A percentile compares a stretch with the other conserved stretches of the same genome.
Evolutionary conservation across 306 rosid genomes (phyloP).

Genomic region (Gynostemma pentaphyllum): DNA sequence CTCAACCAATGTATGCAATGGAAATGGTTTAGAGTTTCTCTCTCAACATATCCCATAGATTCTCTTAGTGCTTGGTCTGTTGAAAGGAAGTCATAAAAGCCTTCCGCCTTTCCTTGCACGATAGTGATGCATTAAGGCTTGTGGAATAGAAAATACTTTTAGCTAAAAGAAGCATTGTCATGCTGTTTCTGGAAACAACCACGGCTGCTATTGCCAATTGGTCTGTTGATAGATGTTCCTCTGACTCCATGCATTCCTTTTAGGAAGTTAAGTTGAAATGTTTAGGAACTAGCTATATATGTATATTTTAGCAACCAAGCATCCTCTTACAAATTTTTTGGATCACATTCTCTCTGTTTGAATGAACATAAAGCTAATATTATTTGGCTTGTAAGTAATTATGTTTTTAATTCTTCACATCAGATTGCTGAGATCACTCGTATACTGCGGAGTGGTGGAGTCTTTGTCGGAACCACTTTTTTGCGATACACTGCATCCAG

Average conservation of each 20-base stretch:
- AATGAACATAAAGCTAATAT: background rate
- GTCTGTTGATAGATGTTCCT: background rate
- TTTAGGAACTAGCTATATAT: background rate
- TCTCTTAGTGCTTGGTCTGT: background rate
- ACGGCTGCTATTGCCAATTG: background rate
- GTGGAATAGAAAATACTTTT: background rate
- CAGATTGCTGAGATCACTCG: constrained; percentile 79
- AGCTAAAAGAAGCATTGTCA: no score
- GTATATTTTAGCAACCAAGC: background rate
- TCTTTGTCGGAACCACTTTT: constrained; percentile 85
- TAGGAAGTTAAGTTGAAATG: background rate
- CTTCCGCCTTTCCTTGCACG: background rate
- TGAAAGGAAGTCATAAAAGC: background rate
- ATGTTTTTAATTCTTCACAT: background rate
- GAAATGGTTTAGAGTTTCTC: background rate
- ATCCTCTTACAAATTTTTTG: background rate
- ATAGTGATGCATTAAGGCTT: background rate
- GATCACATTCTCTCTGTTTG: background rate
- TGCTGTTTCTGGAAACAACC: background rate
- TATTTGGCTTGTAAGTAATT: constrained; percentile 12
- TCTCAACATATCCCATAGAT: background rate
- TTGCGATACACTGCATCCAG: constrained; percentile 58
- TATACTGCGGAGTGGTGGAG: constrained; percentile 62
- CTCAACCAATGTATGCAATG: background rate
- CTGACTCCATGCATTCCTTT: background rate